Evolutionary conservation across 225 moss, liverwort and hornwort genomes (phyloP).

Genomic region (Marchantia polymorpha): DNA sequence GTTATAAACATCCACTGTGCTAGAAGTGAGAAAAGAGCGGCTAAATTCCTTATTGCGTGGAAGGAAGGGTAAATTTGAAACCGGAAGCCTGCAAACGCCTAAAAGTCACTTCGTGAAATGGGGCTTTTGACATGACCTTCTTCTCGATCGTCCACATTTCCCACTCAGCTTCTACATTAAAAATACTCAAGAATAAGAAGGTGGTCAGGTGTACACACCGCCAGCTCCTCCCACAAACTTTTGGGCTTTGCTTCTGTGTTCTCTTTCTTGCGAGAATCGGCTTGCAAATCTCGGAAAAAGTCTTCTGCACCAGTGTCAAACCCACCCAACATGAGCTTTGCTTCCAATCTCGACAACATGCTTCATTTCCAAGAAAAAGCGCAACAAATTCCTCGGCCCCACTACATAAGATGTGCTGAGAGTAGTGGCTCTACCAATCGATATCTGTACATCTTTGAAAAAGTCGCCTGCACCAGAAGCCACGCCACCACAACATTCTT

Average conservation of each 20-base stretch:
- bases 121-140: no score
- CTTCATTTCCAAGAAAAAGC: slow-evolving; percentile 21
- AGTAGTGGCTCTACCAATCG: slow-evolving; percentile 81
- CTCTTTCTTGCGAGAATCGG: slow-evolving; percentile 55
- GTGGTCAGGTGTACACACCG: slow-evolving; percentile 46
- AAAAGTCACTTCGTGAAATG: no score
- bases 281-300: slow-evolving; percentile 84
- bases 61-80: no score
- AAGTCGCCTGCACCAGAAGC: slow-evolving; percentile 86
- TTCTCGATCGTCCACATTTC: background rate
- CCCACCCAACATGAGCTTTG: slow-evolving; percentile 31
- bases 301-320: slow-evolving; percentile 64
- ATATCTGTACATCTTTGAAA: slow-evolving; percentile 85
- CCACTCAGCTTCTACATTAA: background rate
- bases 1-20: no score
- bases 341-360: slow-evolving; percentile 33
- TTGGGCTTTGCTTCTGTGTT: slow-evolving; percentile 57
- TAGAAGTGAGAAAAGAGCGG: no score
- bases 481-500: slow-evolving; percentile 28
- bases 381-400: slow-evolving; percentile 16
- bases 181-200: background rate
- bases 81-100: no score
- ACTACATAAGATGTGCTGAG: slow-evolving; percentile 34
- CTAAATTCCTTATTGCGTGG: no score
- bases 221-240: slow-evolving; percentile 97